Evolutionary conservation across 2,329 filamentous ascomycete species (phyloP).

Genomic region (Phyllosticta citrichinensis): DNA sequence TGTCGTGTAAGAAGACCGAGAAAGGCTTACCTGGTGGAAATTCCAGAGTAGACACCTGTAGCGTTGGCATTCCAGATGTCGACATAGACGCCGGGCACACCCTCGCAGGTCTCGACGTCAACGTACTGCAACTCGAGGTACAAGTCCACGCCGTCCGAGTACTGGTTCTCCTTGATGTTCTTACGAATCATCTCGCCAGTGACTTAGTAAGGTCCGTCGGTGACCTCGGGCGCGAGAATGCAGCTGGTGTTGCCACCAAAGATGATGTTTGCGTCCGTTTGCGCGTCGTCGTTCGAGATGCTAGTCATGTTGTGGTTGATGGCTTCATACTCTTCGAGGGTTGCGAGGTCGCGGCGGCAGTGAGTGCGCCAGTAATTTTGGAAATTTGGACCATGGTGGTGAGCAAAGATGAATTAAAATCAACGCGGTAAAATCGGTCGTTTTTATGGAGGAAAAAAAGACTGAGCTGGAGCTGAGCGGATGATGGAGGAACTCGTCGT

Average conservation of each 20-base stretch:
- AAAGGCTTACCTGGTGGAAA: background rate
- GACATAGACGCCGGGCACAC: constrained; percentile 38
- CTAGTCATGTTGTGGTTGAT: constrained; percentile 24
- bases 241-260: constrained; percentile 25
- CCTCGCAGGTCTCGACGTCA: constrained; percentile 45
- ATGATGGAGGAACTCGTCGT: too few species aligned
- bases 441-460: too few species aligned
- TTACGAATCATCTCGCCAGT: constrained; percentile 42
- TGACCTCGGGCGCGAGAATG: constrained; percentile 24
- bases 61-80: constrained; percentile 43
- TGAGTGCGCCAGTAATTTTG: constrained; percentile 15
- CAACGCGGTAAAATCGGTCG: too few species aligned
- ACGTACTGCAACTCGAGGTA: constrained; percentile 45
- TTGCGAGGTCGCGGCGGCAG: constrained; percentile 20
- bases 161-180: constrained; percentile 38
- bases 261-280: constrained; percentile 18
- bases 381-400: constrained; percentile 16
- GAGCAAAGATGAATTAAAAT: too few species aligned
- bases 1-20: background rate
- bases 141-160: constrained; percentile 34
- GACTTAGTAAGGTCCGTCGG: constrained; percentile 32
- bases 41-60: constrained; percentile 33
- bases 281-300: constrained; percentile 15
- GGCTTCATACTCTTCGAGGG: constrained; percentile 20
- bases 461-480: too few species aligned